A percentile compares a stretch with the other conserved stretches of the same genome.
These are phyloP conservation scores for Friedmanniomyces simplex DNA, from an alignment of 495 filamentous ascomycete species.

Conservation along the genomic window DNA sequence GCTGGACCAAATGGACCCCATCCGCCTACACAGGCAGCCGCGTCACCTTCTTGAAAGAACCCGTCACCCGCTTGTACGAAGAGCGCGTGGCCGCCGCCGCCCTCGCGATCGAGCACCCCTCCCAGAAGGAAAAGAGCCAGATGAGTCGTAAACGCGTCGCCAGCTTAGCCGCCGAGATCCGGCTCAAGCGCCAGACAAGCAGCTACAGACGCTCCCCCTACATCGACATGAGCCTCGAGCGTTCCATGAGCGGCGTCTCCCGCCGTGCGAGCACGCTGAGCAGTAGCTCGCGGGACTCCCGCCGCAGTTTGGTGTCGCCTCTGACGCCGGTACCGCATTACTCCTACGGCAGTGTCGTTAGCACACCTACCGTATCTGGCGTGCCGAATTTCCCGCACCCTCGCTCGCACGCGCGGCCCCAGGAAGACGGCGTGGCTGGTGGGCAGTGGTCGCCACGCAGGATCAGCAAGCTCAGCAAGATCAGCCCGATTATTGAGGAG, in stretches of 20 bases:
- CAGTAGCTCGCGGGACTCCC: background rate
- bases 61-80: slow-evolving; percentile 49
- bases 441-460: background rate
- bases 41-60: slow-evolving; percentile 54
- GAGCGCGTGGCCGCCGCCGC: slow-evolving; percentile 33
- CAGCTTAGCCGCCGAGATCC: slow-evolving; percentile 26
- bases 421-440: background rate
- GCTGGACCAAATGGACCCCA: slow-evolving; percentile 47
- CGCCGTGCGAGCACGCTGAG: slow-evolving; percentile 3
- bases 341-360: background rate
- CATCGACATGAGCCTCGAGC: slow-evolving; percentile 27
- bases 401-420: background rate
- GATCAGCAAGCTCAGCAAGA: too few relatives aligned
- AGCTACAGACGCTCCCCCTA: slow-evolving; percentile 17
- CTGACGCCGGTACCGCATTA: background rate
- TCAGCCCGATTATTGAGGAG: slow-evolving; percentile 17
- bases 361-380: background rate
- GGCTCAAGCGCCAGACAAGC: slow-evolving; percentile 10
- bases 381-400: slow-evolving; percentile 2
- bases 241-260: slow-evolving; percentile 25
- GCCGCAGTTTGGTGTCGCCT: background rate
- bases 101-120: slow-evolving; percentile 3
- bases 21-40: slow-evolving; percentile 36
- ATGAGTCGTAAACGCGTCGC: slow-evolving; percentile 27
- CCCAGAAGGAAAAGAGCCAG: slow-evolving; percentile 23